Base-by-base conservation (phyloP, 176 grass and related monocot species). In the Chloris gayana region DNA sequence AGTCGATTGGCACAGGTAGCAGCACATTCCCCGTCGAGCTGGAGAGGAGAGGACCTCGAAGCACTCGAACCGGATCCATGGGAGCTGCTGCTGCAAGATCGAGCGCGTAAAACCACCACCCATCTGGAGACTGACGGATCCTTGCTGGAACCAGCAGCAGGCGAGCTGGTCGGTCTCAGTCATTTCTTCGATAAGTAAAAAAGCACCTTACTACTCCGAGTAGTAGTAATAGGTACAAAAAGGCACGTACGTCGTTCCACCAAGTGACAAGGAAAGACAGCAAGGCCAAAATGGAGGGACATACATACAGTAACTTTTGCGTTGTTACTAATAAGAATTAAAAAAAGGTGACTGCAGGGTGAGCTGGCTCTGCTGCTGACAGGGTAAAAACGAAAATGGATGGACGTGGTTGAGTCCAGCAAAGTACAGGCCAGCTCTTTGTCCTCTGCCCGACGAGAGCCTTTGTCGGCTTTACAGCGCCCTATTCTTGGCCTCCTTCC, bases 381-480 rank as follows among this genome's bases (percentile, higher is more conserved):
- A 64, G 42, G 79, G 41, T 80, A 18, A 68, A 80, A 80, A 67
- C 21, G 46, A 4, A 24, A 68, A 69, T 29, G 77, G 64, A 79
- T 54, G 7, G 44, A 53, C 32, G 34, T 24, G 64, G 77, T 26
- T 58, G 56, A 30, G 75, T 39, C 31, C 51, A 27, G 66, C 39
- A 56, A 38, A 79, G 67, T 85, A 78, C 66, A 63, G 11, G 77
- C 70, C 62, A 80, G 84, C 70, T 74, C 59, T 38, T 30, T 69
- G 77, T 75, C 84, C 70, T 60, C 70, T 86, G 78, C 50, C 49
- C 71, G 49, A n/a, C 56, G 8, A n/a, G 69, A 67, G 70, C 33
- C 47, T 74, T 74, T 75, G 72, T 68, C 81, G 49, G 81, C 72
- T 76, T 76, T 83, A 75, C 80, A 74, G 62, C 50, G 50, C 69